phyloP scores from a whole-genome alignment of 2,329 filamentous ascomycete species.

The Diaporthe sp. region DNA sequence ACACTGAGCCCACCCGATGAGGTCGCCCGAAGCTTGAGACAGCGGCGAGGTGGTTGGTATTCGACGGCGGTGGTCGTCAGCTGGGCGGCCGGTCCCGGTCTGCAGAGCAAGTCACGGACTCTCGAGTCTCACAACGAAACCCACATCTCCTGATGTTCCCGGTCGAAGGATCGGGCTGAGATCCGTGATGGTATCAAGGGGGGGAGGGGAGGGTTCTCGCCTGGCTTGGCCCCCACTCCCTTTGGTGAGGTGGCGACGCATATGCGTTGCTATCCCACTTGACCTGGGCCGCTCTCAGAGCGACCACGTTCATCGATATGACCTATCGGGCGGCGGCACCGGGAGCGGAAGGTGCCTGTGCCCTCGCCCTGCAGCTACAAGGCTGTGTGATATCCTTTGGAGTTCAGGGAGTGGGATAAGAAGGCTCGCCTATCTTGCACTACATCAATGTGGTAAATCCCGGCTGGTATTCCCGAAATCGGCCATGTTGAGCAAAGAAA shows the following conservation, averaged over 20 bases:
- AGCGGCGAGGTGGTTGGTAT: constrained; percentile 15
- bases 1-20: not conserved
- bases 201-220: not conserved
- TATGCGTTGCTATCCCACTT: not conserved
- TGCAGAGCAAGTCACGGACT: constrained; percentile 1
- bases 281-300: not conserved
- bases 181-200: constrained; percentile 11
- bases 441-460: constrained; percentile 1
- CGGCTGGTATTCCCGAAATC: constrained; percentile 1
- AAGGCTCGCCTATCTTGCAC: constrained; percentile 7
- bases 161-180: constrained; percentile 21
- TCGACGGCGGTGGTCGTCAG: not conserved
- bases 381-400: not conserved
- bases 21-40: not conserved
- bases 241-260: constrained; percentile 17
- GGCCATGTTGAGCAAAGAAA: not conserved
- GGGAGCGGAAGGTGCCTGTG: not conserved
- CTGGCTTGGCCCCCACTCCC: constrained; percentile 22
- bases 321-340: not conserved
- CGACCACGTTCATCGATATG: constrained; percentile 7
- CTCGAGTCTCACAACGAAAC: constrained; percentile 27
- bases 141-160: constrained; percentile 17
- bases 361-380: constrained; percentile 7
- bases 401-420: not conserved
- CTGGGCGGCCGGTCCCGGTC: constrained; percentile 25